Conservation (phyloP, 345 rosid species). For the Linum lewisii region DNA sequence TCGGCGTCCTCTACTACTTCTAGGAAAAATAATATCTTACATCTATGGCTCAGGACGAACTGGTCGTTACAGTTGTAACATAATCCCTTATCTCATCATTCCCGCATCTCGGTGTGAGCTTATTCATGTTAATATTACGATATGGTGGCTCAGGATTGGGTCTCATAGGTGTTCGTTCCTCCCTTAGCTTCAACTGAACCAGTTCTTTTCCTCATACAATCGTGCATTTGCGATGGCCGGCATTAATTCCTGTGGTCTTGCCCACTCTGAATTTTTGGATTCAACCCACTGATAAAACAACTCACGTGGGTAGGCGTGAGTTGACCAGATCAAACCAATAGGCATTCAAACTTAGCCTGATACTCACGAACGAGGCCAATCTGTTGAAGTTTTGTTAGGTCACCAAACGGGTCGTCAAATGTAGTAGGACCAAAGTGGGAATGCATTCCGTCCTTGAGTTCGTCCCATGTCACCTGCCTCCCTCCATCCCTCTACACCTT, state of each 20-base stretch:
- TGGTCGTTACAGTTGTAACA: too few species aligned
- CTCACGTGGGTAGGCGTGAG: not conserved
- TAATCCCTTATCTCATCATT: too few species aligned
- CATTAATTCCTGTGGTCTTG: not conserved
- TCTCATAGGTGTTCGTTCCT: too few species aligned
- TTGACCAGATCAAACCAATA: not conserved
- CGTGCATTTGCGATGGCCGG: not conserved
- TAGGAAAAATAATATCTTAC: too few species aligned
- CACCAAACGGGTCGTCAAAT: not conserved
- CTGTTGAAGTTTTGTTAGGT: conserved; percentile 10
- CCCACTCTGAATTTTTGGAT: not conserved
- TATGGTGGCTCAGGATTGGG: too few species aligned
- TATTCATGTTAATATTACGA: too few species aligned
- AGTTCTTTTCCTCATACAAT: not conserved
- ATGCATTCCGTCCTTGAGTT: not conserved
- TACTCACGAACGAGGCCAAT: conserved; percentile 1
- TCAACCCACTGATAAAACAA: conserved; percentile 7
- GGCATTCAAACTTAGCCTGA: not conserved
- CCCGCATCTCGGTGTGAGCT: too few species aligned
- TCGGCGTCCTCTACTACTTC: too few species aligned
- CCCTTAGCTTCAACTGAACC: not conserved
- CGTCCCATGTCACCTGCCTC: not conserved
- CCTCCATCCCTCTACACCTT: not conserved
- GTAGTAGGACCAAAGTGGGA: not conserved
- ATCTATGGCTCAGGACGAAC: too few species aligned